phyloP scores from a whole-genome alignment of 805 yeast species.

The Pichia sporocuriosa region DNA sequence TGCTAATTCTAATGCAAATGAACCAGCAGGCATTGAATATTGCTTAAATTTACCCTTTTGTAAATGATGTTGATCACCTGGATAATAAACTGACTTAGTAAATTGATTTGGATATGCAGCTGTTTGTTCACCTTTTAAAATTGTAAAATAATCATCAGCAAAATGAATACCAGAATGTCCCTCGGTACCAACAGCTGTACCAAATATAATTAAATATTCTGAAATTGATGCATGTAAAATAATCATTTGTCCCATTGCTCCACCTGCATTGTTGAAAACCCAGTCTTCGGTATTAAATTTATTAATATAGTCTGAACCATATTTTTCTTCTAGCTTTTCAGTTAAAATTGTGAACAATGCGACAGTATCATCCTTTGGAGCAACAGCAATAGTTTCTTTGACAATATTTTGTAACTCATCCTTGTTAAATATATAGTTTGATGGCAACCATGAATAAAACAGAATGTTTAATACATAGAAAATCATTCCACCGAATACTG shows the following conservation, averaged over 20 bases:
- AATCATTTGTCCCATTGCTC: slow-evolving; percentile 97
- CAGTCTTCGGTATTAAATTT: slow-evolving; percentile 72
- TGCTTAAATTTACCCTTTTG: slow-evolving; percentile 71
- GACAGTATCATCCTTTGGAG: slow-evolving; percentile 55
- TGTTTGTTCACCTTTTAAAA: slow-evolving; percentile 68
- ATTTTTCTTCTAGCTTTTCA: slow-evolving; percentile 47
- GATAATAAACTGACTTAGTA: slow-evolving; percentile 62
- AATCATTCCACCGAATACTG: slow-evolving; percentile 12
- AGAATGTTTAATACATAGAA: slow-evolving; percentile 34
- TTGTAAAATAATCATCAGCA: slow-evolving; percentile 96
- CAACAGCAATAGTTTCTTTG: slow-evolving; percentile 43
- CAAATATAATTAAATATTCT: slow-evolving; percentile 90
- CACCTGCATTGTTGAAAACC: slow-evolving; percentile 97
- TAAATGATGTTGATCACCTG: slow-evolving; percentile 85
- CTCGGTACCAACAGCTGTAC: slow-evolving; percentile 89
- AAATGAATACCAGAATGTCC: slow-evolving; percentile 95
- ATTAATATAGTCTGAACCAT: slow-evolving; percentile 65
- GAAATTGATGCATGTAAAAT: slow-evolving; percentile 90
- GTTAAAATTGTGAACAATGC: slow-evolving; percentile 59
- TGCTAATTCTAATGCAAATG: slow-evolving; percentile 89
- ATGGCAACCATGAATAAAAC: slow-evolving; percentile 63
- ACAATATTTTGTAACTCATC: slow-evolving; percentile 52
- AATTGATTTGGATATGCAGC: slow-evolving; percentile 66
- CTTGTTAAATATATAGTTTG: slow-evolving; percentile 64
- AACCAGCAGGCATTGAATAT: slow-evolving; percentile 74